A percentile compares a stretch with the other conserved stretches of the same genome.
Conservation (phyloP, 257 asterid genomes). For the Cordia subcordata region DNA sequence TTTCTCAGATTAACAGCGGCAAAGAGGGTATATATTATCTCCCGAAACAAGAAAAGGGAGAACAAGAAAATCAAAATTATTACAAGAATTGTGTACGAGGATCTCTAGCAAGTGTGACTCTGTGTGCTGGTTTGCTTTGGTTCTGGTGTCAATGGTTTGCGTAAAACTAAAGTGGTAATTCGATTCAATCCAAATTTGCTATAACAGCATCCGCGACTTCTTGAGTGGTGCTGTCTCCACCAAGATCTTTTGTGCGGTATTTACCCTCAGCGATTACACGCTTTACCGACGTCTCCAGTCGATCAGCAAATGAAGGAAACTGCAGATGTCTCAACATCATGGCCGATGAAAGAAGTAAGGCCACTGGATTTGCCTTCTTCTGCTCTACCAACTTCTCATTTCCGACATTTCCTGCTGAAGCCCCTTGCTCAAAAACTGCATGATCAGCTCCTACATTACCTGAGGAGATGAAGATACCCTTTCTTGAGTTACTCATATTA, state of each 20-base stretch:
- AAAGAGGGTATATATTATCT: no score
- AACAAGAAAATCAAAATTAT: no score
- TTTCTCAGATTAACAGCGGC: no score
- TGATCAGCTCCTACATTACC: slow-evolving; percentile 95
- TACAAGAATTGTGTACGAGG: no score
- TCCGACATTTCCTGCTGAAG: slow-evolving; percentile 97
- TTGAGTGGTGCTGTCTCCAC: slow-evolving; percentile 84
- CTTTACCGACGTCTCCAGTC: slow-evolving; percentile 83
- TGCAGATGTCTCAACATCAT: slow-evolving; percentile 98
- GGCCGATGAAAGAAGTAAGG: slow-evolving; percentile 86
- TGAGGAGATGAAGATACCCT: slow-evolving; percentile 24
- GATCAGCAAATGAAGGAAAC: slow-evolving; percentile 92
- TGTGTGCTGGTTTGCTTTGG: no score
- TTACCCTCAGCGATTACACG: slow-evolving; percentile 66
- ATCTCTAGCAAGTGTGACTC: no score
- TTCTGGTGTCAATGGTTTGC: no score
- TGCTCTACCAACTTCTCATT: slow-evolving; percentile 54
- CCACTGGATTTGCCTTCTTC: slow-evolving; percentile 88
- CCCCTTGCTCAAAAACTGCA: slow-evolving; percentile 97
- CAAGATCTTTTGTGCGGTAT: slow-evolving; percentile 79
- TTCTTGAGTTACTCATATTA: not conserved
- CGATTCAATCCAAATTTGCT: slow-evolving; percentile 42
- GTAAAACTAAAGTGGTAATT: no score
- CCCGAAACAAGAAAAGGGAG: no score
- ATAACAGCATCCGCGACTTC: slow-evolving; percentile 87